Evolutionary conservation across 352 stramenopile genomes (phyloP).

Genomic region (Phytophthora palmivora): DNA sequence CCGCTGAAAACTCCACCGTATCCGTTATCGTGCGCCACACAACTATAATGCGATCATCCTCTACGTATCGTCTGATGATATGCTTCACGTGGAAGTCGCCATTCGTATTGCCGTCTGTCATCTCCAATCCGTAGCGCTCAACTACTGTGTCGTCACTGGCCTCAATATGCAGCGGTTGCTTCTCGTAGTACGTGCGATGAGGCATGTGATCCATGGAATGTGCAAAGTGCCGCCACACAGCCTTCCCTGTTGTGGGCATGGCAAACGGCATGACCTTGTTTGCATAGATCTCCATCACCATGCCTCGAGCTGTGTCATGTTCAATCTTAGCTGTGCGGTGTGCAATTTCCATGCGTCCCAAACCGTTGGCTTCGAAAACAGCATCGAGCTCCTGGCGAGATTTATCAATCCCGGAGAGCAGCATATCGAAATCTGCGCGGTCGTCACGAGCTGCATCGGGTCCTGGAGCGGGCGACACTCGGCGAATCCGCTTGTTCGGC

Average conservation of each 20-base stretch:
- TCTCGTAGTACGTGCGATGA: conserved; percentile 45
- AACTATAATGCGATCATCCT: conserved; percentile 42
- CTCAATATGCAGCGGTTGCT: conserved; percentile 46
- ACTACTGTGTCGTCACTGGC: conserved; percentile 41
- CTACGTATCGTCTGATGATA: conserved; percentile 43
- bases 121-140: conserved; percentile 43
- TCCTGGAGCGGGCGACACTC: conserved; percentile 21
- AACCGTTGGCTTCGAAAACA: conserved; percentile 46
- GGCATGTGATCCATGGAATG: conserved; percentile 48
- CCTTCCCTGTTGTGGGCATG: conserved; percentile 39
- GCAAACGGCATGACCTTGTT: conserved; percentile 49
- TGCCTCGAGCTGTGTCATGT: conserved; percentile 38
- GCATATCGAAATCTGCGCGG: conserved; percentile 35
- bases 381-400: conserved; percentile 39
- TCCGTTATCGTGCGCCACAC: conserved; percentile 50
- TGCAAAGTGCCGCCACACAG: conserved; percentile 46
- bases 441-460: conserved; percentile 30
- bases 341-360: conserved; percentile 38
- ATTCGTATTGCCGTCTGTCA: conserved; percentile 41
- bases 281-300: conserved; percentile 51
- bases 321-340: conserved; percentile 44
- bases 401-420: conserved; percentile 41
- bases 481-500: conserved; percentile 35
- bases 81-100: conserved; percentile 45
- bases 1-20: conserved; percentile 45